Evolutionary conservation across 2,329 filamentous ascomycete species (phyloP).

Genomic region (Alternaria angustiovoidea): DNA sequence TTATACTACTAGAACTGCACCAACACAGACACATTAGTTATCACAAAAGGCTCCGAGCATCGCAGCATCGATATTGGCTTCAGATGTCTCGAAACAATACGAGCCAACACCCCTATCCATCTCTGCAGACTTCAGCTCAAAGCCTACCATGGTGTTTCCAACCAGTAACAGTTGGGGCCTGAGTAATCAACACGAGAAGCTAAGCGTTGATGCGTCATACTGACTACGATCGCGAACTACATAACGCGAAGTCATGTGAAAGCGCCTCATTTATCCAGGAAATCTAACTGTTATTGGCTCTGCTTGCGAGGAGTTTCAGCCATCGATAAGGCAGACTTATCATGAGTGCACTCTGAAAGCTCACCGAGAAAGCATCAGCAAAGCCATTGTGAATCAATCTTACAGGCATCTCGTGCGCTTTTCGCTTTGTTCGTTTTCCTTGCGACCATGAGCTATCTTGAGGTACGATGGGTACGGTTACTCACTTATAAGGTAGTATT

Average conservation of each 20-base stretch:
- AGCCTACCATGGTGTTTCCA: not conserved
- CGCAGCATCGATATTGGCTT: not conserved
- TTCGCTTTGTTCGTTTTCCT: not conserved
- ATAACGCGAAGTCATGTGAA: conserved; percentile 39
- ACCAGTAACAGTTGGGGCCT: conserved; percentile 6
- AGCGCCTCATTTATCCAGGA: conserved; percentile 17
- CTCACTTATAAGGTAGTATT: not conserved
- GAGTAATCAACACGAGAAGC: conserved; percentile 5
- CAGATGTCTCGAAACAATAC: not conserved
- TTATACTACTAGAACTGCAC: not conserved
- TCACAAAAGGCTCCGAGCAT: not conserved
- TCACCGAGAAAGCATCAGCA: not conserved
- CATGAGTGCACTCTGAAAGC: not conserved
- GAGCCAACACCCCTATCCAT: not conserved
- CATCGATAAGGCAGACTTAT: not conserved
- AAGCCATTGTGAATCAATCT: not conserved
- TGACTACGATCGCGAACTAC: conserved; percentile 14
- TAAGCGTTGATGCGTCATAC: conserved; percentile 9
- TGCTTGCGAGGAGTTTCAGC: not conserved
- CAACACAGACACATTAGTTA: not conserved
- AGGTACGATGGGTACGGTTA: not conserved
- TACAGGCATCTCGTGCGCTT: not conserved
- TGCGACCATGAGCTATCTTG: not conserved
- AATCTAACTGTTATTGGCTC: conserved; percentile 7
- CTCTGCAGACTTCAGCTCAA: not conserved